Percentiles rank a stretch among this genome's conserved stretches.
phyloP scores from a whole-genome alignment of 1,139 yeast genomes.

The Maudiozyma humilis region DNA sequence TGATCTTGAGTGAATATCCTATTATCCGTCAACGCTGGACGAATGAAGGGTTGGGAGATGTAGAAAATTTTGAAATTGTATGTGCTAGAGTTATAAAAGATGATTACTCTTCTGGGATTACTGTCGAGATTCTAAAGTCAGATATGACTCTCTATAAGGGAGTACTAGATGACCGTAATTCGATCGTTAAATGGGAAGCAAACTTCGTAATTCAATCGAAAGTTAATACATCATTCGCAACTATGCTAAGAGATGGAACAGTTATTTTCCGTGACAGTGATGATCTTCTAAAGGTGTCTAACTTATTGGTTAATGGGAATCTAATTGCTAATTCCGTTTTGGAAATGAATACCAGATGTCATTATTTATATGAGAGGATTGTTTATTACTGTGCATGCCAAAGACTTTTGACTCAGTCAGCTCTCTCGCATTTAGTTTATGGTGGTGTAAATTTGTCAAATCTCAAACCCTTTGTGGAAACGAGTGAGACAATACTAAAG shows the following conservation, averaged over 20 bases:
- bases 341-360: no score
- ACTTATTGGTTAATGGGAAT: no score
- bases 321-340: background rate
- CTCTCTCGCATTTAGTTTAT: background rate
- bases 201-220: background rate
- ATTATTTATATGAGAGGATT: no score
- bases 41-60: background rate
- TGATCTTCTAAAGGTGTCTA: background rate
- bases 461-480: background rate
- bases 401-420: background rate
- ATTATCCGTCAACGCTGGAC: background rate
- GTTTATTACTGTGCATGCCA: background rate
- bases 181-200: background rate
- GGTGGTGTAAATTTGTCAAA: background rate
- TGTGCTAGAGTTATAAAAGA: background rate
- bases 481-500: no score
- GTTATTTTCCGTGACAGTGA: background rate
- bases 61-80: background rate
- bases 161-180: background rate
- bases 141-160: background rate
- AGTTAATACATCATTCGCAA: background rate
- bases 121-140: background rate
- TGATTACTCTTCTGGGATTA: background rate
- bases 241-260: background rate
- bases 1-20: background rate